phyloP scores from a whole-genome alignment of 768 basidiomycete genomes.

The Neoboletus brunneissimus region DNA sequence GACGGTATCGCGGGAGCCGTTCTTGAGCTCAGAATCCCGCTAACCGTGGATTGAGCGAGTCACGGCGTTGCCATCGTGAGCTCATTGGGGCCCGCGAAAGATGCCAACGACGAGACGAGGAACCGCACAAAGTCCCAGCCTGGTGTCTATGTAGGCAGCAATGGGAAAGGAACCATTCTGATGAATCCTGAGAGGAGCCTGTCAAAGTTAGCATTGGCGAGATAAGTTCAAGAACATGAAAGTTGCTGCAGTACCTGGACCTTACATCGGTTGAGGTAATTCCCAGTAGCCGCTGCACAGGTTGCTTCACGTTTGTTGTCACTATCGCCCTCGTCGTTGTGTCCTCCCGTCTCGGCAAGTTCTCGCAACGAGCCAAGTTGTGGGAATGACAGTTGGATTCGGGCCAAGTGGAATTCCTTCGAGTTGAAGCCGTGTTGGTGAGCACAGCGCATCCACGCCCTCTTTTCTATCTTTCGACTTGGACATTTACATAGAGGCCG shows the following conservation, averaged over 20 bases:
- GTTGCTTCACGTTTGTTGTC: slow-evolving; percentile 10
- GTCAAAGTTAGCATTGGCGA: not conserved
- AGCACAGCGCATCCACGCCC: not conserved
- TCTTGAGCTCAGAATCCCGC: not conserved
- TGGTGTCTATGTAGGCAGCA: not conserved
- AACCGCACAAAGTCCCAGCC: no score
- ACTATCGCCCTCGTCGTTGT: slow-evolving; percentile 1
- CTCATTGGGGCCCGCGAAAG: no score
- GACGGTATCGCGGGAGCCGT: no score
- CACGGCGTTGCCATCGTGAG: no score
- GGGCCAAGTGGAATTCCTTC: not conserved
- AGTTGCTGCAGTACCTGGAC: not conserved
- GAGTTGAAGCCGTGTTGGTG: not conserved
- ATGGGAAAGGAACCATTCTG: no score
- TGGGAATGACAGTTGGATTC: slow-evolving; percentile 12
- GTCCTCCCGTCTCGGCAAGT: slow-evolving; percentile 1
- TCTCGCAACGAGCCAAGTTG: not conserved
- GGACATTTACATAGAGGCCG: not conserved
- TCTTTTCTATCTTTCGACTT: not conserved
- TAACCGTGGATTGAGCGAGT: not conserved
- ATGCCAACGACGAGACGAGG: no score
- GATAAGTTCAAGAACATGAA: not conserved
- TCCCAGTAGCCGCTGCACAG: no score
- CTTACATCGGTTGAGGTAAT: no score
- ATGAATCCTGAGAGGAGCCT: not conserved